Evolutionary conservation across 1,139 yeast genomes (phyloP), one percentile per base, ranked within the genome.

Genomic region (Scheffersomyces segobiensis): DNA sequence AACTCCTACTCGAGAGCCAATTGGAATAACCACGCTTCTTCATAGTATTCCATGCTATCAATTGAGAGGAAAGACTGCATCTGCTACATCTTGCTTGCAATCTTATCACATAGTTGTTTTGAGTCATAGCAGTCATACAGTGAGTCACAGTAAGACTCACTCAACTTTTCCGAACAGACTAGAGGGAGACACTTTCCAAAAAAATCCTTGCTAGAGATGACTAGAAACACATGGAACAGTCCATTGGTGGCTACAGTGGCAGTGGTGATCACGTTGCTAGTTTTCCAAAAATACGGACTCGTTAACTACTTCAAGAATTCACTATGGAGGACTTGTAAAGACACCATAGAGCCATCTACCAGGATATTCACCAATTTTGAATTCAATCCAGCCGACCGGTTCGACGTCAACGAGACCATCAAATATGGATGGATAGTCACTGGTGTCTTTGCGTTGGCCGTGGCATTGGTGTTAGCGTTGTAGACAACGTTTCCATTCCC

Each of bases 361-460:
- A 50, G 57, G n/a, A 57, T 67, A 46, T 68, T 70, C 55, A 62
- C 54, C n/a, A 62, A 57, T 1, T 61, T 67, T 50, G 63, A 60
- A 52, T 66, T 61, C 49, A 63, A 65, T 32, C 75, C 75, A 2
- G 56, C 50, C 5, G 76, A 72, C 14, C 56, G 77, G 53, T 74
- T 73, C 58, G 61, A 66, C 53, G 59, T 71, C 50, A 52, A 60
- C 24, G 72, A 66, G 48, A 63, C 63, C 52, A 53, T 70, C 47
- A 67, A 67, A 56, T 67, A 65, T 55, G 57, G 65, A 4, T 69
- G 72, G 71, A 55, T 65, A 2, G 55, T 56, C 4, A 58, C 66
- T 42, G 60, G 59, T 19, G 52, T 56, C 17, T 24, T 50, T 19
- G 24, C 42, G 17, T 32, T 32, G 5, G 39, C 50, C 12, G 48